These are phyloP conservation scores for Noccaea caerulescens DNA, from an alignment of 345 rosid genomes.

Conservation along the genomic window DNA sequence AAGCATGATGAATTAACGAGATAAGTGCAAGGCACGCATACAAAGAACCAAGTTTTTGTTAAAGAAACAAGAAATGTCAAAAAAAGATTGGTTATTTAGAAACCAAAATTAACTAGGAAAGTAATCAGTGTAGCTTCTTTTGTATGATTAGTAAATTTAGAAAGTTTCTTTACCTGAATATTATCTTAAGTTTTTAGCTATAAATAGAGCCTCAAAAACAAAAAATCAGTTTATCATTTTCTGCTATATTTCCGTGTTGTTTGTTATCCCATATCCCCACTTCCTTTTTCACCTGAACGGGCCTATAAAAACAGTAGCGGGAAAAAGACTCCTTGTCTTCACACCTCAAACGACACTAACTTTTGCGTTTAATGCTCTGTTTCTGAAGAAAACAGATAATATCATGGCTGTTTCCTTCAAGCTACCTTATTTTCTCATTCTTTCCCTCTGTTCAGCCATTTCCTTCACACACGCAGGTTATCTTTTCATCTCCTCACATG, in stretches of 20 bases:
- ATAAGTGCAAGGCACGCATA: not conserved
- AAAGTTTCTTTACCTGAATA: constrained; percentile 13
- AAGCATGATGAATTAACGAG: constrained; percentile 13
- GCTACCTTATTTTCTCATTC: constrained; percentile 21
- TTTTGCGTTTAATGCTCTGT: constrained; percentile 24
- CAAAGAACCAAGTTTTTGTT: constrained; percentile 10
- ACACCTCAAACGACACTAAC: not conserved
- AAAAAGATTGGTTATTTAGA: not conserved
- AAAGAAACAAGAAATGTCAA: constrained; percentile 2
- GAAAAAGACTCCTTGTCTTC: not conserved
- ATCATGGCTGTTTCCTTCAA: constrained; percentile 20
- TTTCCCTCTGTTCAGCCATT: constrained; percentile 42
- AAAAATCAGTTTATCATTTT: not conserved
- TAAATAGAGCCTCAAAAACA: constrained; percentile 5
- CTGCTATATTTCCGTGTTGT: constrained; percentile 21
- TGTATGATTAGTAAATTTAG: not conserved
- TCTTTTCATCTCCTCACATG: constrained; percentile 1
- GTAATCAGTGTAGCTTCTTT: not conserved
- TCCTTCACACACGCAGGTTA: constrained; percentile 48
- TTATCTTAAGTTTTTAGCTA: constrained; percentile 1
- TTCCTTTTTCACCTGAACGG: not conserved
- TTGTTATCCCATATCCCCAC: constrained; percentile 40
- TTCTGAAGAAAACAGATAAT: not conserved
- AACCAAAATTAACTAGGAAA: not conserved
- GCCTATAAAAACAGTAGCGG: constrained; percentile 10